Percentiles rank a stretch among this genome's conserved stretches.
Evolutionary conservation across 768 basidiomycete species (phyloP).

Genomic region (Rhizopogon sp.): DNA sequence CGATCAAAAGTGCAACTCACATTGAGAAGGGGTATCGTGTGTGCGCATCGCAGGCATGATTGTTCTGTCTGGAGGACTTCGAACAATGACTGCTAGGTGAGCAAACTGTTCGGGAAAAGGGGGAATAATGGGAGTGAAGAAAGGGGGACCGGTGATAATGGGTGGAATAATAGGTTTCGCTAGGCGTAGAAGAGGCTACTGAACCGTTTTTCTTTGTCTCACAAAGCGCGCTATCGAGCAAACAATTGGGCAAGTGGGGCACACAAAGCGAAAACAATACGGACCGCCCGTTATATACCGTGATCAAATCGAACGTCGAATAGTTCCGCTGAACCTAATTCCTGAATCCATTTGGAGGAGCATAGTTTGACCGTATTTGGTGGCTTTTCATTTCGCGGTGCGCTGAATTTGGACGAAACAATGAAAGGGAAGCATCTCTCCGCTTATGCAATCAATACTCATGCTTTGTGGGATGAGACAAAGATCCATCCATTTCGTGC

Average conservation of each 20-base stretch:
- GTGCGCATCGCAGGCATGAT: constrained; percentile 81
- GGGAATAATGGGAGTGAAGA: constrained; percentile 28
- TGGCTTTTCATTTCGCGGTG: constrained; percentile 3
- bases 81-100: constrained; percentile 30
- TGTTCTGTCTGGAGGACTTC: constrained; percentile 23
- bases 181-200: constrained; percentile 34
- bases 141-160: constrained; percentile 27
- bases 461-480: constrained; percentile 26
- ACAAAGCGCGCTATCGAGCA: constrained; percentile 34
- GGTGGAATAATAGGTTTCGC: constrained; percentile 38
- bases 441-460: constrained; percentile 27
- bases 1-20: constrained; percentile 23
- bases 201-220: constrained; percentile 46
- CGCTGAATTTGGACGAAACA: constrained; percentile 26
- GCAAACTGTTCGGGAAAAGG: constrained; percentile 30
- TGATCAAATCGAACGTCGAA: constrained; percentile 24
- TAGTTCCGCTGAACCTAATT: constrained; percentile 32
- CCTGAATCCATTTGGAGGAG: constrained; percentile 15
- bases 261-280: constrained; percentile 57
- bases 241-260: constrained; percentile 68
- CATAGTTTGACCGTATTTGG: constrained; percentile 16
- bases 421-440: constrained; percentile 23
- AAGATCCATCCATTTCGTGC: constrained; percentile 36
- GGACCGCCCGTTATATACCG: constrained; percentile 49
- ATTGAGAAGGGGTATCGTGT: constrained; percentile 61